Base-by-base conservation (phyloP, 495 filamentous ascomycete genomes). In the Podospora comata region DNA sequence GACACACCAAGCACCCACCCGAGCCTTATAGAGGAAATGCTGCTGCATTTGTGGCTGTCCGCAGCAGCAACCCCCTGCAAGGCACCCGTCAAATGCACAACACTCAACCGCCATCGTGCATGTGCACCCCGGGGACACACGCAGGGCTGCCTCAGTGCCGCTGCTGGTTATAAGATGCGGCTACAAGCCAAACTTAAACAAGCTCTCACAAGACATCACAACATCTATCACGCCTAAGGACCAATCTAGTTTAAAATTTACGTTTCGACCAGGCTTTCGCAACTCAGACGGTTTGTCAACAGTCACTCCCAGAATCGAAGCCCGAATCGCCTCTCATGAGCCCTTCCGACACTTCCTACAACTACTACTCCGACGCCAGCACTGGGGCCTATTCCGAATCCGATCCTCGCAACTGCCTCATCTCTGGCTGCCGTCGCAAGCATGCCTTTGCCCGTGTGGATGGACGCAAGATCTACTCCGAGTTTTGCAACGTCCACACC, bases 331-430 rank as follows among this genome's bases (percentile, higher is more conserved):
- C 39, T 11, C 39, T 48, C 39, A 48, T 48, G 39, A 48, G 39
- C 39, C 39, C 39, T 48, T 48, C 39, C 39, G 39, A 48, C 39
- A 13, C 39, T 48, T 48, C 39, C 7, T 48, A 48, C 39, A 6
- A 48, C 18, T 65, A 65, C 68, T 56, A 56, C 63, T 65, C 65
- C 4, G 64, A 65, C 28, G 6, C 9, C 39, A 48, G 39, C 39
- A 48, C 39, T 16, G 39, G 39, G 39, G 39, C 39, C 9, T 64
- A 39, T 65, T 67, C 68, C 0, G 68, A 70, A 13, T 30, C 39
- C 44, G 68, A 70, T 59, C 5, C 18, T 3, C 68, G 65, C 19
- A 64, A 61, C 32, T 70, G 68, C 68, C 68, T 53, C 20, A 61
- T 70, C 20, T 39, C n/a, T 0, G 56, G 65, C 55, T 70, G 68